Conservation (phyloP, 352 stramenopile genomes). For the Plasmopara muralis region DNA sequence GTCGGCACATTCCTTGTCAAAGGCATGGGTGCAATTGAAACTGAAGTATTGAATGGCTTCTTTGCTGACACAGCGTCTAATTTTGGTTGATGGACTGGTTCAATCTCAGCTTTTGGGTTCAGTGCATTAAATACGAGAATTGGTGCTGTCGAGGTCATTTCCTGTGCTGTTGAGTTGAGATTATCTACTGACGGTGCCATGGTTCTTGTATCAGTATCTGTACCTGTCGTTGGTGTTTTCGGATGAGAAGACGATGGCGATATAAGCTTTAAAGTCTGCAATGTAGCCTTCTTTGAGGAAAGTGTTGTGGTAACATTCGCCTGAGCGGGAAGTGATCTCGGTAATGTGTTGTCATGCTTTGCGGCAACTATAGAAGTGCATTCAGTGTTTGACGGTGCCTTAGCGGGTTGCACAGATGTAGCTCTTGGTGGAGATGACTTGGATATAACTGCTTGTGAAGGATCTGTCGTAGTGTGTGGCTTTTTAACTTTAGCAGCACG, state of each 20-base stretch:
- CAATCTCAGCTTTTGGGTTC: neutral
- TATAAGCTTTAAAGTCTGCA: neutral
- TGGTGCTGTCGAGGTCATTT: neutral
- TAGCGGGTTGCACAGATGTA: conserved; percentile 1
- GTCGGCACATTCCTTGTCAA: neutral
- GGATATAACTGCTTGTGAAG: neutral
- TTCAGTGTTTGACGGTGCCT: conserved; percentile 2
- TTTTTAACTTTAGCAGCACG: conserved; percentile 1
- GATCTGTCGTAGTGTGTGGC: conserved; percentile 1
- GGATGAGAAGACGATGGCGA: neutral
- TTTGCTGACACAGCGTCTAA: neutral
- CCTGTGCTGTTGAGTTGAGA: neutral
- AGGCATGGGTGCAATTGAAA: conserved; percentile 5
- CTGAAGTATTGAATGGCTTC: neutral
- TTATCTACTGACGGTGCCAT: conserved; percentile 1
- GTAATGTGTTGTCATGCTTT: neutral
- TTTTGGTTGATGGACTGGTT: conserved; percentile 2
- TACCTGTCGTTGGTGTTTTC: neutral
- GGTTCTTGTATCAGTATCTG: neutral
- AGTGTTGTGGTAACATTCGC: neutral
- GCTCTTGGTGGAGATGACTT: conserved; percentile 1
- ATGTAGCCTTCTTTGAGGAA: neutral
- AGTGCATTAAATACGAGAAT: neutral
- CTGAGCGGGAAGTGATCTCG: neutral
- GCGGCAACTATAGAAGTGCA: neutral